Evolutionary conservation across 495 filamentous ascomycete species (phyloP).

Genomic region (Aspergillus mulundensis): DNA sequence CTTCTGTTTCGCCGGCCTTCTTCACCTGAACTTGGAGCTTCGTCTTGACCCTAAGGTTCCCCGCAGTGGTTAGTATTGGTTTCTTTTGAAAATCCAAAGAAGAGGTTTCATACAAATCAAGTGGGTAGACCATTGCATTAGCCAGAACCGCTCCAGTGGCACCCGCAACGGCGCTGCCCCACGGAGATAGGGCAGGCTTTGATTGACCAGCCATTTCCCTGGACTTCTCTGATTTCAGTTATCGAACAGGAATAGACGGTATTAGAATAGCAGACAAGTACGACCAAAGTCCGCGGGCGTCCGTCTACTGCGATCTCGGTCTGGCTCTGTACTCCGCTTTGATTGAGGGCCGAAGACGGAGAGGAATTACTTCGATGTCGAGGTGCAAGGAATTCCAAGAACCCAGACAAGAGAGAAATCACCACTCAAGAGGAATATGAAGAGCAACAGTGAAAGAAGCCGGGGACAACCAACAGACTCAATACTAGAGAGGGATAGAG

Average conservation of each 20-base stretch:
- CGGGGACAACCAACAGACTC: not conserved
- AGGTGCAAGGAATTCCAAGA: not conserved
- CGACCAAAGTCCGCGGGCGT: not conserved
- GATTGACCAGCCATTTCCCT: conserved; percentile 71
- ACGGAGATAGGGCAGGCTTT: conserved; percentile 80
- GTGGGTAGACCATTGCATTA: conserved; percentile 92
- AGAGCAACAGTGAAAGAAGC: not conserved
- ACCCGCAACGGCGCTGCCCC: conserved; percentile 89
- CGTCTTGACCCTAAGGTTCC: conserved; percentile 77
- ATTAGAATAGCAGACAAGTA: not conserved
- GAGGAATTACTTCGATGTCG: conserved; percentile 3
- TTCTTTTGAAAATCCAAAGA: not conserved
- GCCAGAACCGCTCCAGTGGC: conserved; percentile 91
- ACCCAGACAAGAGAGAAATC: conserved; percentile 3
- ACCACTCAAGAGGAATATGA: not conserved
- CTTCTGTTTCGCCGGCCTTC: conserved; percentile 30
- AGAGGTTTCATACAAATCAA: conserved; percentile 75
- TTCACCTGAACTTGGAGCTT: conserved; percentile 96
- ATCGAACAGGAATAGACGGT: not conserved
- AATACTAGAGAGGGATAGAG: not conserved
- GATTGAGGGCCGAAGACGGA: conserved; percentile 9
- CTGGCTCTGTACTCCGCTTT: conserved; percentile 3
- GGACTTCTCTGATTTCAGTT: not conserved
- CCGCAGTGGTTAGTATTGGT: conserved; percentile 7
- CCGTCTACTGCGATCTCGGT: not conserved